These are phyloP conservation scores for Phytophthora capsici DNA, from an alignment of 352 stramenopile genomes.

Conservation along the genomic window DNA sequence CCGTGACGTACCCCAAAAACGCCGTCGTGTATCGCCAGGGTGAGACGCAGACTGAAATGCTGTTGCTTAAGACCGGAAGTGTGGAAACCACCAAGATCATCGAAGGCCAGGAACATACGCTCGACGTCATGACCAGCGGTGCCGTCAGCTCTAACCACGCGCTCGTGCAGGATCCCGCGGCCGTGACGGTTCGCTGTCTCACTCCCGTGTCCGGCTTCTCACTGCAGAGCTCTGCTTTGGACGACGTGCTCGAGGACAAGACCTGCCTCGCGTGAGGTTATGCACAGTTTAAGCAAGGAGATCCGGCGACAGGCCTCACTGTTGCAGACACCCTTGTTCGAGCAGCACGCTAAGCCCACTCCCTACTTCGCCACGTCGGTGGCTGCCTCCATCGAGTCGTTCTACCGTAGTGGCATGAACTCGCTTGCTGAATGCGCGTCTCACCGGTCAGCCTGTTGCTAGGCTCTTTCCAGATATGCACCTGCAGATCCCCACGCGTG, in stretches of 20 bases:
- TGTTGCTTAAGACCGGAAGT: conserved; percentile 71
- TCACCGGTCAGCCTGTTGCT: conserved; percentile 78
- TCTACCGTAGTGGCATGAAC: conserved; percentile 94
- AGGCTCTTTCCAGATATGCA: conserved; percentile 95
- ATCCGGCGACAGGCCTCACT: conserved; percentile 87
- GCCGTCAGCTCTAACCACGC: conserved; percentile 85
- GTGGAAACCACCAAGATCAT: conserved; percentile 85
- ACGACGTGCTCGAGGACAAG: conserved; percentile 81
- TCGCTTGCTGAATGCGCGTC: conserved; percentile 89
- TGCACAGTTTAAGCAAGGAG: conserved; percentile 89
- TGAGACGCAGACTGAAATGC: conserved; percentile 80
- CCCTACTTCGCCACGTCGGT: conserved; percentile 92
- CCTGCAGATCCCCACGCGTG: conserved; percentile 92
- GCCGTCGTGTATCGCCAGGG: conserved; percentile 83
- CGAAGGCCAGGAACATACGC: conserved; percentile 81
- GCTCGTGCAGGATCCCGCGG: conserved; percentile 76
- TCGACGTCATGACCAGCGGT: conserved; percentile 56
- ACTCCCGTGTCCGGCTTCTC: conserved; percentile 84
- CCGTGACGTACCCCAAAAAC: conserved; percentile 77
- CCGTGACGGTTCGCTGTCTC: conserved; percentile 80
- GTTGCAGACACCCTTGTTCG: conserved; percentile 89
- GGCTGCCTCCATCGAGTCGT: conserved; percentile 92
- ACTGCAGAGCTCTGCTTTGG: conserved; percentile 68
- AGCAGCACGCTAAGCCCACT: conserved; percentile 91
- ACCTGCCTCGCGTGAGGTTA: conserved; percentile 81